These are phyloP conservation scores for Agapanthus africanus DNA, from an alignment of 106 monocot species.

Conservation along the genomic window DNA sequence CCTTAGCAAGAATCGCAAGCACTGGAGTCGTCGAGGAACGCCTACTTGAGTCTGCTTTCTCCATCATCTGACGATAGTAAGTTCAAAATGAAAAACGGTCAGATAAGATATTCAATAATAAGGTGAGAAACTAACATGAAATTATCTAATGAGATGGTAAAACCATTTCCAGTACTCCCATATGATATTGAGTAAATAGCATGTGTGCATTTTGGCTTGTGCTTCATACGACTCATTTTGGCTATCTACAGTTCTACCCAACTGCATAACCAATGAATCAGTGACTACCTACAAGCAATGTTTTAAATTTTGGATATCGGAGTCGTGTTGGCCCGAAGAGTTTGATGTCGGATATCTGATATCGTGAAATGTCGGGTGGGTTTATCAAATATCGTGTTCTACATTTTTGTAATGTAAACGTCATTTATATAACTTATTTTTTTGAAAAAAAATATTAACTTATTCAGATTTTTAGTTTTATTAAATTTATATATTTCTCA, in stretches of 20 bases:
- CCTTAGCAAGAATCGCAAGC: constrained; percentile 83
- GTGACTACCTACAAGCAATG: too few relatives aligned
- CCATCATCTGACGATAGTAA: constrained; percentile 64
- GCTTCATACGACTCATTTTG: constrained; percentile 2
- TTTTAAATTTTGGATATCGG: too few relatives aligned
- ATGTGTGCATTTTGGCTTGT: not conserved
- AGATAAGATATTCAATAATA: not conserved
- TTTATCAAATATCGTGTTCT: too few relatives aligned
- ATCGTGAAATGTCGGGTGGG: too few relatives aligned
- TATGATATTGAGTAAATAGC: not conserved
- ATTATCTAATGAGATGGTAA: not conserved
- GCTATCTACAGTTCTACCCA: not conserved
- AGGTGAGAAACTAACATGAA: not conserved
- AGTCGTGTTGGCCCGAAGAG: too few relatives aligned
- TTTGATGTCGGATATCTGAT: too few relatives aligned
- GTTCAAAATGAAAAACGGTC: not conserved
- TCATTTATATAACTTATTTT: too few relatives aligned
- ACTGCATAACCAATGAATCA: not conserved
- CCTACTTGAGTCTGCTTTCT: constrained; percentile 65
- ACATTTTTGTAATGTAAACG: too few relatives aligned
- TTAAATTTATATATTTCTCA: too few relatives aligned
- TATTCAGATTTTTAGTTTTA: too few relatives aligned
- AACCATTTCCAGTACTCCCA: too few relatives aligned
- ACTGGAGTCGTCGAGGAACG: constrained; percentile 35
- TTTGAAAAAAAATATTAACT: too few relatives aligned